Evolutionary conservation across 345 rosid genomes (phyloP), one percentile per base, ranked within the genome.

Genomic region (Erucastrum elatum): DNA sequence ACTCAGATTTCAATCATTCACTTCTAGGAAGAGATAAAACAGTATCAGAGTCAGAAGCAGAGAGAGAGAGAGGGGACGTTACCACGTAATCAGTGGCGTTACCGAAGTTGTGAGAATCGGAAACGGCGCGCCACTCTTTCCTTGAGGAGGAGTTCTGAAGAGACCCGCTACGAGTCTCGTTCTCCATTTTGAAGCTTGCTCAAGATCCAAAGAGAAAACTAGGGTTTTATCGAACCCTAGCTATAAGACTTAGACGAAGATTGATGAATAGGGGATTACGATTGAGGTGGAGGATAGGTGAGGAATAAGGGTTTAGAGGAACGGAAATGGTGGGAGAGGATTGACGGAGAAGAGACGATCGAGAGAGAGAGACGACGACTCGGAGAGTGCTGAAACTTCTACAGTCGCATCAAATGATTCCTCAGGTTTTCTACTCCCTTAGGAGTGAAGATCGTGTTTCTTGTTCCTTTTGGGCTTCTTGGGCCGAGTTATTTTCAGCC

Each of bases 41-140:
- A 21, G 21, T 21, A 21, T 21, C 21, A 21, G 21, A 21, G 21
- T 21, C 21, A 21, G 74, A 70, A 39, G 64, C 29, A 11, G n/a
- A 65, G 21, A 41, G 41, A 35, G 41, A 41, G 37, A 8, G 41
- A 13, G 21, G 21, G 8, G 10, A 41, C 51, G 79, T 33, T 67
- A 84, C 86, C 79, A 87, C 94, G 78, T 89, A 93, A 53, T 87
- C 90, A 9, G 82, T 85, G 3, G 76, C 75, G 77, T 83, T 89
- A 55, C 90, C 88, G 77, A 74, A 87, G 21, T 86, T 77, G 61
- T 89, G 96, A 55, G 85, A 87, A 64, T 96, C 99, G 13, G 98
- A 84, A 70, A 89, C 89, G 31, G 97, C 98, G 41, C 96, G 98
- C 98, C 99, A 91, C 82, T 93, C 96, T 84, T 93, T 93, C 81